phyloP scores from a whole-genome alignment of 2,329 filamentous ascomycete genomes.

The Aureobasidium leucospermi region DNA sequence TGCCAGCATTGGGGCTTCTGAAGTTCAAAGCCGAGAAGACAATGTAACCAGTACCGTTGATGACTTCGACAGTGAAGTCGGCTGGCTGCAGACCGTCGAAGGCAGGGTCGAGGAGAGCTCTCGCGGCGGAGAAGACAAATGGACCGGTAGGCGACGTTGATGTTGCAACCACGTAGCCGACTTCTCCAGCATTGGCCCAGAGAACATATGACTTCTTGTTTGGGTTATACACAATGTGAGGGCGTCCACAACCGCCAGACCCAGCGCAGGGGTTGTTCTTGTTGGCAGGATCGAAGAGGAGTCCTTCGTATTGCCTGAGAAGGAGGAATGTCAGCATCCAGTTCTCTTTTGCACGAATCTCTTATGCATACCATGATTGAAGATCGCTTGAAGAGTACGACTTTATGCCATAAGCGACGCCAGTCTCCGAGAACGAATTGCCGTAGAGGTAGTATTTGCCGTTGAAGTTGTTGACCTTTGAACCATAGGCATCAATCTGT shows the following conservation, averaged over 20 bases:
- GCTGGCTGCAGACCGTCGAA: constrained; percentile 19
- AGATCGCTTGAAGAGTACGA: constrained; percentile 21
- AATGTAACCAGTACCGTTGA: constrained; percentile 19
- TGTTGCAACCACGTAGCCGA: constrained; percentile 20
- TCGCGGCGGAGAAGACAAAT: constrained; percentile 16
- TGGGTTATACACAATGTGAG: constrained; percentile 22
- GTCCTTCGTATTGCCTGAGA: constrained; percentile 20
- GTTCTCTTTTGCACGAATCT: too few species aligned
- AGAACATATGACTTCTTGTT: constrained; percentile 19
- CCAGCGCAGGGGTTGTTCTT: constrained; percentile 12
- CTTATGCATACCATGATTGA: constrained; percentile 12
- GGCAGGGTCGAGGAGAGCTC: constrained; percentile 19
- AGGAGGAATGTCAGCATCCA: too few species aligned
- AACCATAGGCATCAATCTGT: constrained; percentile 23
- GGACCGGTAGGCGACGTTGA: constrained; percentile 19
- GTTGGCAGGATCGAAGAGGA: constrained; percentile 18
- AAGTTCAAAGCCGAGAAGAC: constrained; percentile 23
- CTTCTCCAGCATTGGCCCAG: constrained; percentile 22
- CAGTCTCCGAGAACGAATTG: constrained; percentile 21
- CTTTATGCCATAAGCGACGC: constrained; percentile 21
- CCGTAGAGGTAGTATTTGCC: constrained; percentile 23
- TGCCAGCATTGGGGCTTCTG: constrained; percentile 17
- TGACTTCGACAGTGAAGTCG: constrained; percentile 19
- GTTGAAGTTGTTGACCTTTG: constrained; percentile 22
- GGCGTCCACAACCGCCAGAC: constrained; percentile 20